Base-by-base conservation (phyloP, 2,329 filamentous ascomycete genomes). In the Talaromyces amestolkiae region DNA sequence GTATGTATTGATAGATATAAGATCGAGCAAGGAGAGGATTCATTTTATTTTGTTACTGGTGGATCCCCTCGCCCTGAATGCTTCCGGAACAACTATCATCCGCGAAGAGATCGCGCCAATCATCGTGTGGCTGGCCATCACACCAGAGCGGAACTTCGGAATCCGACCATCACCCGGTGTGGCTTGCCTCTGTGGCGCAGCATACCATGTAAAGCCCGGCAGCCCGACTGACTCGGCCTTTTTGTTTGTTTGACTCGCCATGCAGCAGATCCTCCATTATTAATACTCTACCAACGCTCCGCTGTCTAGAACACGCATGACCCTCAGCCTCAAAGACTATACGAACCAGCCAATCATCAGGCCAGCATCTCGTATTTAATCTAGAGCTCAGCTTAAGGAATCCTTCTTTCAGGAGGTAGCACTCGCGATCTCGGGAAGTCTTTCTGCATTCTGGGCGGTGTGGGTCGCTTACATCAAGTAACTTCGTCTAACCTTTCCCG, bases 131-230 rank as follows among this genome's bases (percentile, higher is more conserved):
- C 51, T 22, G 17, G 8, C 31, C 19, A 53, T 67, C 66, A 67
- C 66, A 67, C 66, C 63, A 67, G 66, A 22, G 59, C 66, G 66
- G 66, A 67, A 65, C 37, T 17, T 54, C 31, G 27, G 45, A 22
- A 59, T 56, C 62, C 62, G 62, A 47, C 39, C 31, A 58, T 37
- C 31, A 24, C 53, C 53, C 31, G 53, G 53, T 37, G 53, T 37
- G 53, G 53, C 53, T 56, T 24, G 53, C 8, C 3, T 17, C 0
- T 56, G 53, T 56, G 53, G 53, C 53, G 53, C 33, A 56, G 53
- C 15, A 11, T 22, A n/a, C 33, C 33, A 3, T 39, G 11, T 15
- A 39, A 54, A 19, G 17, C 49, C 51, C 51, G 51, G 17, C 31
- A 19, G 51, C 51, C 51, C 51, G 51, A 54, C 51, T 19, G 27